Base-by-base conservation (phyloP, 179 eudicot species). In the Spinacia oleracea region DNA sequence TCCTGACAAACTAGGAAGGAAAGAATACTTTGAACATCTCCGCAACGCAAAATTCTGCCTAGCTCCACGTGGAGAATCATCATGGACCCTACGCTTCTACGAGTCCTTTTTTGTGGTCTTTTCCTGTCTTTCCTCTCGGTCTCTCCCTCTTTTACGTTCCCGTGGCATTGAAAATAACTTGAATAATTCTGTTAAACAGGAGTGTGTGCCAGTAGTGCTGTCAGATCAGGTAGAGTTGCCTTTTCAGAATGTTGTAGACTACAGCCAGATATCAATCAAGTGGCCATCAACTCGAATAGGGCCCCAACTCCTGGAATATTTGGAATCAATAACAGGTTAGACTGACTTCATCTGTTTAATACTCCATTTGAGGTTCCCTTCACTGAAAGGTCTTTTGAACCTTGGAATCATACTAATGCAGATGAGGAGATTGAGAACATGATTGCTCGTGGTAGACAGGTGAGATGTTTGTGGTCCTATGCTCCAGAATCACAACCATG, bases 51-150 rank as follows among this genome's bases (percentile, higher is more conserved):
- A 89, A 81, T 95, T 95, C 87, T 95, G 98, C 85, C 89, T 95
- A 43, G 97, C 98, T 65, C 98, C 98, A 58, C 97, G 98, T 64
- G 98, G 98, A 76, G 98, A 95, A 82, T 95, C 98, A 7, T 95
- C 98, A 53, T 95, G 97, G 98, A 95, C 98, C 59, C 94, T 95
- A 75, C 97, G 97, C 75, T 95, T 93, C 73, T 95, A 90, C 40
- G 97, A 95, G 87, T 89, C 98, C 5, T 95, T 90, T 81, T 95
- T 95, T 89, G 97, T 95, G 98, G 97, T 78, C 34, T 40, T 68
- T 76, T 59, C 64, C 56, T 75, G 38, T 56, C 35, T 56, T 72
- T 23, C 38, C 45, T 32, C 72, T 58, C 65, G 10, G 42, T 46
- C 45, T 8, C 25, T 34, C 42, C 25, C n/a, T 23, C 6, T 38